Percentiles rank a stretch among this genome's conserved stretches.
These are phyloP conservation scores for Parietaria judaica DNA, from an alignment of 306 rosid species.

Conservation along the genomic window DNA sequence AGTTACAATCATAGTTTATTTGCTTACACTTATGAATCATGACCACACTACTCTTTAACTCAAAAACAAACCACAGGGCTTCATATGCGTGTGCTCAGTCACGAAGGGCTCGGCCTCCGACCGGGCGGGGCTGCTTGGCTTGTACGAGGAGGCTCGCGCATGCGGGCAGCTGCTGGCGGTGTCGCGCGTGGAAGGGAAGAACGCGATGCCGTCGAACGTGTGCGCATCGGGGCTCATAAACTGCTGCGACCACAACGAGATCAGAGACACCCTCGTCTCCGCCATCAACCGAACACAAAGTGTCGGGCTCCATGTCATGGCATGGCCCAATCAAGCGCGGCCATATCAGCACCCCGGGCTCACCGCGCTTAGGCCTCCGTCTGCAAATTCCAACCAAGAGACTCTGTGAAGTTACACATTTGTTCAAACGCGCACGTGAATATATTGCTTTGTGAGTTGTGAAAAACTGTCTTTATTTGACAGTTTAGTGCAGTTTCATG, in stretches of 20 bases:
- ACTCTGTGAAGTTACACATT: not conserved
- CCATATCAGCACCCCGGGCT: not conserved
- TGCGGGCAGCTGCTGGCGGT: slow-evolving; percentile 28
- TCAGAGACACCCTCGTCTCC: slow-evolving; percentile 24
- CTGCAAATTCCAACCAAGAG: not conserved
- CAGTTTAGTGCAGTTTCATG: too few relatives aligned
- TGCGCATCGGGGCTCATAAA: slow-evolving; percentile 31
- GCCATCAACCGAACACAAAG: slow-evolving; percentile 30
- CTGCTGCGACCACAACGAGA: slow-evolving; percentile 34
- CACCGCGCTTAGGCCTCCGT: slow-evolving; percentile 17
- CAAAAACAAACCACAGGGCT: slow-evolving; percentile 22
- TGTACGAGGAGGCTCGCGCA: slow-evolving; percentile 30
- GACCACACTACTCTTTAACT: too few relatives aligned
- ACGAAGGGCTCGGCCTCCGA: slow-evolving; percentile 30
- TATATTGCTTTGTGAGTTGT: too few relatives aligned
- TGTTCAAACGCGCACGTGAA: too few relatives aligned
- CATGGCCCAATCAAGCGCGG: slow-evolving; percentile 28
- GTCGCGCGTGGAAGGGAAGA: slow-evolving; percentile 38
- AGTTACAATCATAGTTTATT: too few relatives aligned
- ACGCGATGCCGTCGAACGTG: slow-evolving; percentile 32
- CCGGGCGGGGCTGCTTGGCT: slow-evolving; percentile 27
- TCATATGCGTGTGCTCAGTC: slow-evolving; percentile 26
- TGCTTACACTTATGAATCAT: too few relatives aligned
- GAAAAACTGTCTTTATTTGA: too few relatives aligned
- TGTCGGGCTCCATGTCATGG: slow-evolving; percentile 32